Base-by-base conservation (phyloP, 805 yeast species). In the Ogataea corticis region DNA sequence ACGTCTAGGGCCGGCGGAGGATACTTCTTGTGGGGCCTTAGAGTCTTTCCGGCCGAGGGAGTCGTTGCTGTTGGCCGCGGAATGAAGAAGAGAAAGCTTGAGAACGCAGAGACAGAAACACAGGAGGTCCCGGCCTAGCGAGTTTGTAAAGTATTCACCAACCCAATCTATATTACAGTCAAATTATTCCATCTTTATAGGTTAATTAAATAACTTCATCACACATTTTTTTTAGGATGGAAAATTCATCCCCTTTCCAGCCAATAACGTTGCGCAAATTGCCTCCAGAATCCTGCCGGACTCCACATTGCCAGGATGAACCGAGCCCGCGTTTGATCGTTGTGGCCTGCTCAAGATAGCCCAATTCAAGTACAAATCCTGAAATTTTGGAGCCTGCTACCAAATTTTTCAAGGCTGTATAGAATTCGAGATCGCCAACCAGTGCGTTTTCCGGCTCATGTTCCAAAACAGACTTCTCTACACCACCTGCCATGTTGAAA, bases 1-100 rank as follows among this genome's bases (percentile, higher is more conserved):
- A 87, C 97, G 0, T 82, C 85, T 75, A 77, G 88, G 57, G 90
- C 96, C 6, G 91, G 85, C 46, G 98, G 97, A 28, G 99, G 99
- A 0, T 92, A 81, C 63, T 63, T 94, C 2, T 69, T 90, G 53
- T 77, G 82, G 71, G 96, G 92, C 3, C 78, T 87, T 13, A 74
- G 87, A 39, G 97, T 94, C 0, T 69, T 81, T 42, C 96, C 97
- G 2, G 67, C 73, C 37, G 84, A 77, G 28, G 72, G 73, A 30
- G 79, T 80, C 36, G 79, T 77, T 14, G 86, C 87, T 11, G 84
- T 87, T 5, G 88, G 89, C 4, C 80, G 87, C 47, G 83, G 86
- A 33, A 66, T 74, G 31, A 62, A 73, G 28, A 75, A 75, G 61
- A 71, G 72, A 58, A 61, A 62, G 46, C 51, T 51, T 35, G 51